Percentiles rank a stretch among this genome's conserved stretches.
Conservation (phyloP, 2,329 filamentous ascomycete genomes). For the Alternaria sp. region DNA sequence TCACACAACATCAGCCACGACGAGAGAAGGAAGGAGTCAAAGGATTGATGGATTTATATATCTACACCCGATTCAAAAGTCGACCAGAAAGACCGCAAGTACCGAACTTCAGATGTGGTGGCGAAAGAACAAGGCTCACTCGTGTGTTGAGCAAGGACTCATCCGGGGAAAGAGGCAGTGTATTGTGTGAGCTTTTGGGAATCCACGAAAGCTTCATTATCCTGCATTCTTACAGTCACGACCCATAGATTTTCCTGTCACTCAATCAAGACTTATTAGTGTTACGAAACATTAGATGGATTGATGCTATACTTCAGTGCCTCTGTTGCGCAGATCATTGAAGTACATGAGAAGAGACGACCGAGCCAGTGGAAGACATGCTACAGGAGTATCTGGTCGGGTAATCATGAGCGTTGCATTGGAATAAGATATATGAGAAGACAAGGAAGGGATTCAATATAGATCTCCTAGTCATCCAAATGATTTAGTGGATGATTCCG, state of each 20-base stretch:
- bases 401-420: background rate
- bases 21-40: background rate
- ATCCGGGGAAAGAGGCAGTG: background rate
- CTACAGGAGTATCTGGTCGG: background rate
- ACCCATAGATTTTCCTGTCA: no score
- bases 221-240: background rate
- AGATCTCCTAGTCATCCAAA: background rate
- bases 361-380: background rate
- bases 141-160: background rate
- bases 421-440: background rate
- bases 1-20: background rate
- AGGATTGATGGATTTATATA: background rate
- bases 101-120: background rate
- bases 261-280: background rate
- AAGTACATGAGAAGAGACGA: background rate
- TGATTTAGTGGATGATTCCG: background rate
- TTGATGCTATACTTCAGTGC: background rate
- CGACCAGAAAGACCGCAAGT: background rate
- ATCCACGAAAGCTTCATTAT: background rate
- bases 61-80: background rate
- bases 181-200: background rate
- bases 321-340: background rate
- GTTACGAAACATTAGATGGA: background rate
- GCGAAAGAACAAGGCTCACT: background rate
- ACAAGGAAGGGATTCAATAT: background rate